Base-by-base conservation (phyloP, 768 basidiomycete genomes). In the Pleurotus cornucopiae region DNA sequence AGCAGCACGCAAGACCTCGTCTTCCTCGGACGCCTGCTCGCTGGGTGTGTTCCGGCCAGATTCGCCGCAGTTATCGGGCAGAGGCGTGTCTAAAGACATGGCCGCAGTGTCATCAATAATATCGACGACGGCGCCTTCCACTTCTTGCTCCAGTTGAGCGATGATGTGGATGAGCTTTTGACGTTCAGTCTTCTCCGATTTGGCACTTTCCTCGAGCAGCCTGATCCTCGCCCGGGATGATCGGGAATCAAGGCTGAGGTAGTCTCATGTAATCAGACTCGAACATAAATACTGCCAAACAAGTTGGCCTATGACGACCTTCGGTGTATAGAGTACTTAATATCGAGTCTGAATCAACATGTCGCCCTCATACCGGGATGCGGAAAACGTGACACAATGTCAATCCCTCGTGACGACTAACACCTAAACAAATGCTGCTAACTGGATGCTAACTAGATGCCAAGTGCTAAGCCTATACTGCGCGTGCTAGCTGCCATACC, bases 181-280 rank as follows among this genome's bases (percentile, higher is more conserved):
- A 34, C 70, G 69, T 48, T 71, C 74, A 5, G 76, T 67, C 25
- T 85, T 67, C 25, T 85, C 82, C 23, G 51, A 25, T 14, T 37
- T 18, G 5, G 38, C 14, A 11, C 20, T 41, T 26, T 73, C 69
- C 67, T 91, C 89, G 16, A 91, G 76, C 2, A 78, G 64, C 55
- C 74, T 76, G 54, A 94, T 82, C 16, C 91, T 83, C 12, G 73
- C 72, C 2, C 79, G 81, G 2, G 90, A 92, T 0, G 74, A 70
- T 34, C 73, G 79, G 0, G 86, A 74, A n/a, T 83, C 77, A 38
- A 84, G 70, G 2, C 80, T n/a, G n/a, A n/a, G n/a, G 21, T 21
- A 21, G 21, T 21, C 21, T 21, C 21, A 21, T 21, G 21, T 21
- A 21, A 21, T 21, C 21, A 21, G 21, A 21, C 21, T 21, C 21